phyloP scores from a whole-genome alignment of 2,329 filamentous ascomycete species.

The Penicillium aurantiogriseum region DNA sequence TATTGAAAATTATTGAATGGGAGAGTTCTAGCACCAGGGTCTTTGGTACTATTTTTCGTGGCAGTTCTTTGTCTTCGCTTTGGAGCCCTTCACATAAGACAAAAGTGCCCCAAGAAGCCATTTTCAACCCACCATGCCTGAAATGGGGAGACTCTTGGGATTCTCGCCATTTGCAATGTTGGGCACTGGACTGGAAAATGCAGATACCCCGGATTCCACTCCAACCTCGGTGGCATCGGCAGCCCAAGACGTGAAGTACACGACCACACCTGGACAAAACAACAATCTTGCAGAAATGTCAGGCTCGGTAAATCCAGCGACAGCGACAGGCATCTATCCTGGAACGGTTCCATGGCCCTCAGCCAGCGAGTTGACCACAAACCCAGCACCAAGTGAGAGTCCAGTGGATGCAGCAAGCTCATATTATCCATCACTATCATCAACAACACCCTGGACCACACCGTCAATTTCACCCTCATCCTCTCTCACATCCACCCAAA shows the following conservation, averaged over 20 bases:
- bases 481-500: neutral
- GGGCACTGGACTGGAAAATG: neutral
- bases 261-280: neutral
- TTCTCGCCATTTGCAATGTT: neutral
- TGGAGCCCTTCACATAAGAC: constrained; percentile 3
- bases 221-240: neutral
- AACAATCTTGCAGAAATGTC: neutral
- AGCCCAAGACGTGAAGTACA: neutral
- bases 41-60: neutral
- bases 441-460: neutral
- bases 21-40: neutral
- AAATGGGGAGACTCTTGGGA: neutral
- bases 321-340: neutral
- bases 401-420: neutral
- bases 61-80: neutral
- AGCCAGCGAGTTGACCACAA: neutral
- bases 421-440: neutral
- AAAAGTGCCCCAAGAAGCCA: neutral
- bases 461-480: neutral
- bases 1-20: neutral
- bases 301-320: neutral
- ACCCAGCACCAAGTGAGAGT: neutral
- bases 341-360: neutral
- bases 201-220: neutral
- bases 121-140: neutral